Conservation (phyloP, 75 land plant genomes). For the Pinus tabuliformis region DNA sequence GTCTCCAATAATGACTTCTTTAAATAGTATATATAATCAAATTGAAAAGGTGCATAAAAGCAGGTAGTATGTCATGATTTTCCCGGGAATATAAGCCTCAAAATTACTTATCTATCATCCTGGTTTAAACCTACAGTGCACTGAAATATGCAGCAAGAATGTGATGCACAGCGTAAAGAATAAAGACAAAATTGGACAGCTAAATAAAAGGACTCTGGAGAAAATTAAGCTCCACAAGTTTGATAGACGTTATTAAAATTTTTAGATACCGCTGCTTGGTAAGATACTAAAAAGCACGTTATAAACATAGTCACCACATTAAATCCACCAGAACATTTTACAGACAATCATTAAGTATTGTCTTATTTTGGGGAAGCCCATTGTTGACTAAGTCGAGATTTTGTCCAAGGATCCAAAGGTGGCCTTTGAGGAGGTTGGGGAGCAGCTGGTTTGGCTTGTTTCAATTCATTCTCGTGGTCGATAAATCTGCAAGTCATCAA, state of each 20-base stretch:
- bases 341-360: slow-evolving; percentile 1
- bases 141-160: neutral
- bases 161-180: neutral
- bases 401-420: slow-evolving; percentile 66
- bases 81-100: neutral
- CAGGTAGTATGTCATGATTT: neutral
- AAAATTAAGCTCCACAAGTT: neutral
- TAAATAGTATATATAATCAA: neutral
- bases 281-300: neutral
- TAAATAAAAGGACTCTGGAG: neutral
- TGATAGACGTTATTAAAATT: neutral
- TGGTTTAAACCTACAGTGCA: neutral
- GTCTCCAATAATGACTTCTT: neutral
- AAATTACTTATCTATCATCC: neutral
- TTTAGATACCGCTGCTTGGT: neutral
- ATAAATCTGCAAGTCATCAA: slow-evolving; percentile 50
- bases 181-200: neutral
- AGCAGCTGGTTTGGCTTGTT: slow-evolving; percentile 52
- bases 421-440: slow-evolving; percentile 47
- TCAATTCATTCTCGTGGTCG: slow-evolving; percentile 66
- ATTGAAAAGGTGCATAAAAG: neutral
- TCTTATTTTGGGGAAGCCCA: slow-evolving; percentile 56
- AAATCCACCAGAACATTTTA: neutral
- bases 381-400: slow-evolving; percentile 39
- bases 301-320: neutral